Evolutionary conservation across 257 asterid genomes (phyloP).

Genomic region (Henckelia pumila): DNA sequence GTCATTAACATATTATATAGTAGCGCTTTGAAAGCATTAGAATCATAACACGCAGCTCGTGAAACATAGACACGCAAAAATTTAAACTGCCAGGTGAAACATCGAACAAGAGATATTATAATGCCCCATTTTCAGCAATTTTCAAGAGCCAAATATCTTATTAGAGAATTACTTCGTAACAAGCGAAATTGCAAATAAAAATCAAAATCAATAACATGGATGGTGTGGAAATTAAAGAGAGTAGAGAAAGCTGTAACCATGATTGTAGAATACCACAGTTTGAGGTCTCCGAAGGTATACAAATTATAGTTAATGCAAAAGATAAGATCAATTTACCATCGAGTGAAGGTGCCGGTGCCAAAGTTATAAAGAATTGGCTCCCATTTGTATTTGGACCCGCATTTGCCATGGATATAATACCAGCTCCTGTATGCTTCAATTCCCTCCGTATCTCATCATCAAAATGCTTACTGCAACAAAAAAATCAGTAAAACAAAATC

Average conservation of each 20-base stretch:
- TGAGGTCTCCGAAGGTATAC: background rate
- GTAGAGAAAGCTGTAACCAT: background rate
- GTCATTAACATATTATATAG: slow-evolving; percentile 4
- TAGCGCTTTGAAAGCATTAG: background rate
- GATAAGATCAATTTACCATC: slow-evolving; percentile 52
- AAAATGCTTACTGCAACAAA: slow-evolving; percentile 67
- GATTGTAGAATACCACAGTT: background rate
- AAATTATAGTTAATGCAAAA: slow-evolving; percentile 2
- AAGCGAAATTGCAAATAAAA: background rate
- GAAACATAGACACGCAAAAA: background rate
- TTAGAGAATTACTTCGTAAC: no score
- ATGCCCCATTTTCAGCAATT: background rate
- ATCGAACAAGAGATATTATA: background rate
- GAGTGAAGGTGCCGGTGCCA: slow-evolving; percentile 93
- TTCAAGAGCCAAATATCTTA: background rate
- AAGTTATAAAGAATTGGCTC: slow-evolving; percentile 92
- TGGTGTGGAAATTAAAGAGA: background rate
- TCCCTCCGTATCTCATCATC: slow-evolving; percentile 83
- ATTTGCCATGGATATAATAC: slow-evolving; percentile 96
- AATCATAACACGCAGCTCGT: background rate
- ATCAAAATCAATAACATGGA: background rate
- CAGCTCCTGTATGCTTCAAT: slow-evolving; percentile 98
- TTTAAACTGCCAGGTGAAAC: background rate
- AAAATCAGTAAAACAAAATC: background rate
- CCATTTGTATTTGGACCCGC: slow-evolving; percentile 99